Base-by-base conservation (phyloP, 257 asterid genomes). In the Thymus mandschuricus region DNA sequence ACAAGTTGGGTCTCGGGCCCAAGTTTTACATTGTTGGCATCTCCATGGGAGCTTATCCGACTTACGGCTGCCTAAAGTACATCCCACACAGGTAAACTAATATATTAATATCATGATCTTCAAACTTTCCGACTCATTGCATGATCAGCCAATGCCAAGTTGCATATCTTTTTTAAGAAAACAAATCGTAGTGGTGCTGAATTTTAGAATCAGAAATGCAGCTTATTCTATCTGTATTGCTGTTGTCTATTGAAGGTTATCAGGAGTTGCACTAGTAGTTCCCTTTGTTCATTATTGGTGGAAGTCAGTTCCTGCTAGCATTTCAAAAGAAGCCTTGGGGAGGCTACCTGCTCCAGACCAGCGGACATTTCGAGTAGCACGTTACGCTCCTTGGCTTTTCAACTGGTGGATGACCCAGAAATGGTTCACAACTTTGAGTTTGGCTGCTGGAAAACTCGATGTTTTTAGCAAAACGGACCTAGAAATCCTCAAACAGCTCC, bases 401-500 rank as follows among this genome's bases (percentile, higher is more conserved):
- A 15, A 91, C 77, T 88, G 92, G 94, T 93, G 96, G 96, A 83
- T 93, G 95, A 88, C 91, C 71, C 98, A 89, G 72, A 87, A 87
- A 71, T 83, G 88, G 94, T 76, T 93, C 80, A 88, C 84, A 29
- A 69, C 86, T 66, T 54, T 93, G 48, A 93, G 91, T 72, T 30
- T 79, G 41, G 3, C 68, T 70, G 74, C 78, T 54, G 97, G 97
- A 50, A 86, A 64, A 64, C 62, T 71, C 33, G 82, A 81, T 7
- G 27, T 41, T 49, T 78, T 91, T 21, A 77, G 87, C 83, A 76
- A 3, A 69, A 76, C 83, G 4, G 98, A 94, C 75, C 75, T 74
- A 0, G 95, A 94, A 79, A 83, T 83, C 35, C 9, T 87, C 65
- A 72, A 81, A 33, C 82, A 81, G 76, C 50, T 74, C 34, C 75